Evolutionary conservation across 805 yeast genomes (phyloP), one percentile per base, ranked within the genome.

Genomic region (Starmerella etchellsii): DNA sequence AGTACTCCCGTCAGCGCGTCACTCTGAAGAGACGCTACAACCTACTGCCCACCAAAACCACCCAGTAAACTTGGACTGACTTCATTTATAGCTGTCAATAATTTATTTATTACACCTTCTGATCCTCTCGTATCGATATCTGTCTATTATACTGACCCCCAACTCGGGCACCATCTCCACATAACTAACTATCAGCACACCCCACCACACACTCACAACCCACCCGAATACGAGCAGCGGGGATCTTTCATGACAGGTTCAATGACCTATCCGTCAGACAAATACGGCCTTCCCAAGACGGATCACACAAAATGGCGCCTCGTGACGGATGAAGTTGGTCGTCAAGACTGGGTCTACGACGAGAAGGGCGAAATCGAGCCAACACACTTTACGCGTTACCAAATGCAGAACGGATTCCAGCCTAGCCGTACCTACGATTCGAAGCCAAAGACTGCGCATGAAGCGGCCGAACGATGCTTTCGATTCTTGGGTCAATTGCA

Each of bases 1-100:
- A 91, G 69, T 88, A 84, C 71, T 91, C 98, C 36, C 81, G 96
- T 71, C 97, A 91, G 67, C 83, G 99, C 74, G 95, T 91, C 38
- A 88, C 97, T 43, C 73, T 91, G 61, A 91, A 91, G 78, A 91
- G 84, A 73, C 80, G 98, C 70, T 88, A 67, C 62, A 78, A 78
- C 53, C 62, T 91, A 63, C 71, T 91, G 61, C 95, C 95, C 57
- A 80, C 93, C 14, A n/a, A n/a, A n/a, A n/a, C n/a, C n/a, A n/a
- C n/a, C n/a, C n/a, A n/a, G n/a, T n/a, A n/a, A n/a, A n/a, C n/a
- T n/a, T n/a, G n/a, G n/a, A n/a, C n/a, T n/a, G n/a, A n/a, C n/a
- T n/a, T n/a, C 42, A n/a, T n/a, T n/a, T n/a, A n/a, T n/a, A n/a
- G n/a, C 91, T 82, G n/a, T n/a, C n/a, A n/a, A n/a, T n/a, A n/a